Evolutionary conservation across 768 basidiomycete species (phyloP), one percentile per base, ranked within the genome.

Genomic region (Guyanaporus albipodus): DNA sequence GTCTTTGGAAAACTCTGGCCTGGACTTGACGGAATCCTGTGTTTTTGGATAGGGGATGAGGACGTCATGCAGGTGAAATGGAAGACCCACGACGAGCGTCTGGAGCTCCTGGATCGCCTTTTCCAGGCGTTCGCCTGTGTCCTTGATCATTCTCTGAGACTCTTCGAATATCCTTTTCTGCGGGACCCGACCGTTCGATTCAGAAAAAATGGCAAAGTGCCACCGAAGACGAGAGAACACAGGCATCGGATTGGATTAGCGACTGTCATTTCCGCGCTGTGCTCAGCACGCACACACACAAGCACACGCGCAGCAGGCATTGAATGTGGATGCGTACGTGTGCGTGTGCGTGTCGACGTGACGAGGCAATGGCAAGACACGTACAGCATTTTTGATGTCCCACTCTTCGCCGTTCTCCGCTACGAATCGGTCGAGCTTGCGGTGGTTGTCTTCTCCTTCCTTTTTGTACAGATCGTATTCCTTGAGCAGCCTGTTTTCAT

Each of bases 101-200:
- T 74, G 70, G 49, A 93, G 73, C 45, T 87, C 86, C 46, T 70
- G 80, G 24, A 73, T 72, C 26, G 80, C 82, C 58, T 73, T 77
- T 38, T 73, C 78, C n/a, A 90, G 69, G 38, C 85, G 76, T 44
- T 64, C 73, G 45, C 71, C 68, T 18, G 83, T 76, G 60, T 91
- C 87, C 41, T 68, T 67, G 49, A 91, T 77, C 90, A 94, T 90
- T 73, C 80, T 89, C 51, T 79, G 70, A 34, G 84, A 83, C 71
- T 94, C 91, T 46, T 87, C 82, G 39, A 83, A 67, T 70, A 91
- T 71, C 59, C 75, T 78, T 44, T 64, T 73, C 88, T 91, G 48
- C 46, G 36, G 42, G 38, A 52, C 11, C 23, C 42, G 9, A 36
- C 17, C 32, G 8, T 17, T 42, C 46, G 32, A 26, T 37, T 37